Base-by-base conservation (phyloP, 2,329 filamentous ascomycete genomes). In the Aspergillus japonicus region DNA sequence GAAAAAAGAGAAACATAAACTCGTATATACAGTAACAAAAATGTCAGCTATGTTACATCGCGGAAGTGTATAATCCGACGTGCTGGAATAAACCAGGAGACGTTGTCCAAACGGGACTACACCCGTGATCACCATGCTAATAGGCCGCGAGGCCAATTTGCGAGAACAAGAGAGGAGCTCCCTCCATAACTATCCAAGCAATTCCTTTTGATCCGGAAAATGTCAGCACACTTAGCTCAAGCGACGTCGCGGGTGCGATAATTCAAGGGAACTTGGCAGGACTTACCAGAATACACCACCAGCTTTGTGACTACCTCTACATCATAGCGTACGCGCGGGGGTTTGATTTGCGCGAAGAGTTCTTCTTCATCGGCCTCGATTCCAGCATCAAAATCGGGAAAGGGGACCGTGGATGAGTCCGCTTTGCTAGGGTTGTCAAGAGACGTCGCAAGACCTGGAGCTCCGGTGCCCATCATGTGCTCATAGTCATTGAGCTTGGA, bases 231-330 rank as follows among this genome's bases (percentile, higher is more conserved):
- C 24, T 16, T 24, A 31, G 14, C 14, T 11, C 5, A 21, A 16
- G 23, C 24, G 47, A 39, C 26, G 52, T 60, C 51, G 29, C n/a
- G 7, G 19, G 24, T 12, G 33, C 19, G 14, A 57, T 19, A 52
- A n/a, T 10, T 5, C 52, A 10, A 31, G 19, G 10, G 31, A n/a
- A 1, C 19, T n/a, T 24, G 10, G 50, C 19, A 16, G n/a, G 44
- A 78, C 87, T 76, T 79, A 92, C 94, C 95, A 60, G 89, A 85
- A 79, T 99, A 99, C 24, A 99, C 92, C 68, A 99, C 90, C 62
- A 99, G 77, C 78, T 97, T 98, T 5, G 95, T 98, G 42, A 99
- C 90, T 44, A 99, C 94, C 76, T 99, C 95, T n/a, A 98, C 94
- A 77, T 99, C 95, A 71, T 98, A 99, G 68, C 93, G 84, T 61